phyloP scores from a whole-genome alignment of 2,329 filamentous ascomycete species.

The Fusarium falciforme region DNA sequence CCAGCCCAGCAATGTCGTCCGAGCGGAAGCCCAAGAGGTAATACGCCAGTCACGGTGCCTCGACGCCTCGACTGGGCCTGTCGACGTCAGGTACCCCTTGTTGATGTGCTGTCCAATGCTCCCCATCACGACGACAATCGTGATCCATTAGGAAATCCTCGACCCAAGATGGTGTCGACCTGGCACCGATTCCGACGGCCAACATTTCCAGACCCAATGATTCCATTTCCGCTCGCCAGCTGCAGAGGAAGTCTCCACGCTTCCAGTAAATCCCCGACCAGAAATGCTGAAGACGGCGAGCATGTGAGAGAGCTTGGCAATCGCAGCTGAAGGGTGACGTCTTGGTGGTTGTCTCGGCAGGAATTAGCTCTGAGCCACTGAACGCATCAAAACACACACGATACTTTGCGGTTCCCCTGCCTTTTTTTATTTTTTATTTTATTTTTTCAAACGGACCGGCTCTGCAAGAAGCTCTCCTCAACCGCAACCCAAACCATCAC shows the following conservation, averaged over 20 bases:
- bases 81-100: constrained; percentile 25
- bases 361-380: constrained; percentile 40
- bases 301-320: constrained; percentile 22
- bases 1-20: neutral
- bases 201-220: neutral
- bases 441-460: neutral
- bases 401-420: neutral
- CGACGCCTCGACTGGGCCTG: neutral
- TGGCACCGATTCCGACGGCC: neutral
- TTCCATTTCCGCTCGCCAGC: neutral
- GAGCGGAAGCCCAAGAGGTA: constrained; percentile 2
- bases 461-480: neutral
- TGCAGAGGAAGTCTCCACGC: neutral
- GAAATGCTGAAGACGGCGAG: neutral
- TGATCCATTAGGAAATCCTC: constrained; percentile 31
- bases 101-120: neutral
- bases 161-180: constrained; percentile 26
- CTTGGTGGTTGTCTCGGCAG: constrained; percentile 32
- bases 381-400: constrained; percentile 30
- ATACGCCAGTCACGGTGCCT: neutral
- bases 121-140: constrained; percentile 17
- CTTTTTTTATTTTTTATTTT: neutral
- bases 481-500: constrained; percentile 7
- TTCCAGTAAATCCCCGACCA: constrained; percentile 18
- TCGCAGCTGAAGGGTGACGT: constrained; percentile 30